Percentiles rank a stretch among this genome's conserved stretches.
Evolutionary conservation across 805 yeast genomes (phyloP).

Genomic region (Candida alai): DNA sequence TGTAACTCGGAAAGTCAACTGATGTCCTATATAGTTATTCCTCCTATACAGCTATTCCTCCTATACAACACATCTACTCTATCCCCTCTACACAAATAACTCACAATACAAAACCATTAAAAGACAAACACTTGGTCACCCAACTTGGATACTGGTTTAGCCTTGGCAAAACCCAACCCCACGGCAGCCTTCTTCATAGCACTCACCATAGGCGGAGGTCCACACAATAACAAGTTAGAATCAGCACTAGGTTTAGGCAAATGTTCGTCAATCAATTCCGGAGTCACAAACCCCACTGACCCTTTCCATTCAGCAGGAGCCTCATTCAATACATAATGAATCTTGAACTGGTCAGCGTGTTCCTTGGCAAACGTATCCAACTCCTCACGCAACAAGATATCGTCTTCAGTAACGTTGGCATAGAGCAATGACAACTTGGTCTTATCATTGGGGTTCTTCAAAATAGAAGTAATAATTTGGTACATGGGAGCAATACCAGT

Average conservation of each 20-base stretch:
- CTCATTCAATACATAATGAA: constrained; percentile 72
- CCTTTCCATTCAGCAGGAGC: constrained; percentile 75
- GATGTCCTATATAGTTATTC: too few relatives aligned
- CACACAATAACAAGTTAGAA: constrained; percentile 78
- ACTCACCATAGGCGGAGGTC: constrained; percentile 90
- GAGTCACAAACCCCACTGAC: constrained; percentile 74
- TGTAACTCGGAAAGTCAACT: too few relatives aligned
- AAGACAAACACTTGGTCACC: constrained; percentile 90
- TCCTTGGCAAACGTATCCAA: constrained; percentile 59
- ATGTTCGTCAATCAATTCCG: constrained; percentile 60
- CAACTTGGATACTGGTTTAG: constrained; percentile 83
- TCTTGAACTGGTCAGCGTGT: constrained; percentile 56
- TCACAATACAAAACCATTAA: too few relatives aligned
- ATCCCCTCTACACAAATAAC: too few relatives aligned
- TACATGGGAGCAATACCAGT: constrained; percentile 97
- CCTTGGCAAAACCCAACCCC: constrained; percentile 74
- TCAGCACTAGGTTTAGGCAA: constrained; percentile 60
- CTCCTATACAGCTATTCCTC: too few relatives aligned
- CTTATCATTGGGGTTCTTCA: constrained; percentile 68
- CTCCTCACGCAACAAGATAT: constrained; percentile 77
- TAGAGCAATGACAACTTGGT: constrained; percentile 73
- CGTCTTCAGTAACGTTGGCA: constrained; percentile 77
- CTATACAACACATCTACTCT: too few relatives aligned
- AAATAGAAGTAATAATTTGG: constrained; percentile 82
- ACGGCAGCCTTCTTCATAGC: constrained; percentile 77